phyloP scores from a whole-genome alignment of 1,139 yeast genomes.

The Sugiyamaella japonica region DNA sequence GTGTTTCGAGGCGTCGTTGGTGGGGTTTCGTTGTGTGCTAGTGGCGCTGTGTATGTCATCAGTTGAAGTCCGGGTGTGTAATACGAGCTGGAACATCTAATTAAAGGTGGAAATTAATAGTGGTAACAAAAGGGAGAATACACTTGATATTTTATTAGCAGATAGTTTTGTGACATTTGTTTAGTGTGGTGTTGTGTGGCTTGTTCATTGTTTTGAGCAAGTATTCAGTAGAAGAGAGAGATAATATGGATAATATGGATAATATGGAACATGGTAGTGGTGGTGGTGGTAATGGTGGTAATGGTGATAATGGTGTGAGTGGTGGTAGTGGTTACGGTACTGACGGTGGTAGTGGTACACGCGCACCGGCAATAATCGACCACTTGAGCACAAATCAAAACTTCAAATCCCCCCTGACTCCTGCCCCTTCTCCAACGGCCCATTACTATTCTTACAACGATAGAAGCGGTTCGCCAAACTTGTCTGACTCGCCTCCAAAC shows the following conservation, averaged over 20 bases:
- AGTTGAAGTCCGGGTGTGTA: neutral
- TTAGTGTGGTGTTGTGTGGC: too few relatives aligned
- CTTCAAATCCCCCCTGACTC: conserved; percentile 31
- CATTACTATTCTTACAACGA: conserved; percentile 7
- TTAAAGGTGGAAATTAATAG: neutral
- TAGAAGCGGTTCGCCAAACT: neutral
- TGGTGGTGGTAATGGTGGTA: too few relatives aligned
- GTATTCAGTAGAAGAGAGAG: too few relatives aligned
- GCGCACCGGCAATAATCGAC: conserved; percentile 1
- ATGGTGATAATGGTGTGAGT: too few relatives aligned
- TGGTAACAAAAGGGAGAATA: too few relatives aligned
- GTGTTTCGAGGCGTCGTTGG: neutral
- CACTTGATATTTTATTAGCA: too few relatives aligned
- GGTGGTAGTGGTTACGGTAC: too few relatives aligned
- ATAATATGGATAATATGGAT: too few relatives aligned
- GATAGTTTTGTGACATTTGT: neutral
- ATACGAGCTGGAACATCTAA: neutral
- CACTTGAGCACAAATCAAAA: neutral
- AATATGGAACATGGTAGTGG: too few relatives aligned
- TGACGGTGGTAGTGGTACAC: neutral
- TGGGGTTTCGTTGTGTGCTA: neutral
- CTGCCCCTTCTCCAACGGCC: conserved; percentile 37
- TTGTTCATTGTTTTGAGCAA: too few relatives aligned
- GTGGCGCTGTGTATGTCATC: neutral
- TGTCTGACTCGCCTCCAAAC: neutral